Evolutionary conservation across 2,329 filamentous ascomycete species (phyloP), one percentile per base, ranked within the genome.

Genomic region (Dendrostoma leiphaemia): DNA sequence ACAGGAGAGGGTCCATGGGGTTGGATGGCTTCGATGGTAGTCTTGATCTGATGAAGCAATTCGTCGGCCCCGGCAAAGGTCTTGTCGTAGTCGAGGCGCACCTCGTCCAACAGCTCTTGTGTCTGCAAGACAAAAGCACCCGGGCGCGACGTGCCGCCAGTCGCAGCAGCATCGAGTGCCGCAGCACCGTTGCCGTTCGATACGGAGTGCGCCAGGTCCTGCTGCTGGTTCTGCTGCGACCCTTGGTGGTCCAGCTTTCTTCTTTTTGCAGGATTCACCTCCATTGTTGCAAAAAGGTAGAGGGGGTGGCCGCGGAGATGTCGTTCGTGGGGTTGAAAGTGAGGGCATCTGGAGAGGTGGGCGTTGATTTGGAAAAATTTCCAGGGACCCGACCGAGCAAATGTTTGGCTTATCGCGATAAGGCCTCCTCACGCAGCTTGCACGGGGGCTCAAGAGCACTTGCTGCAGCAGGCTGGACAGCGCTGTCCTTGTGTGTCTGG

Each of bases 111-210:
- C 17, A 86, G 71, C 66, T 86, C 82, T 43, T 84, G 79, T 3
- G 82, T 81, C 67, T 85, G 79, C 47, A 85, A 66, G 45, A 82
- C 72, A 59, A 85, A 84, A 31, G 80, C 76, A 65, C 78, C 81
- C 15, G 79, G 65, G 31, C 65, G 63, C 9, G 65, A 68, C 13
- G 68, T 54, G 35, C 67, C 68, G 3, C 63, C 64, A 3, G 66
- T 63, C 1, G 64, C 61, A 6, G 64, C 66, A 1, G 66, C 56
- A 24, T 66, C 63, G 23, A 69, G 56, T 17, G 59, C 59, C 7
- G 58, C 57, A 19, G 37, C 57, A 51, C 58, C 56, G 17, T 56
- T 44, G 52, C 58, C 56, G 17, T 56, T 44, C 9, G 44, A 40
- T 40, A 37, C n/a, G 15, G 26, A n/a, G n/a, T n/a, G n/a, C n/a